Evolutionary conservation across 768 basidiomycete genomes (phyloP).

Genomic region (Tricholoma bakamatsutake): DNA sequence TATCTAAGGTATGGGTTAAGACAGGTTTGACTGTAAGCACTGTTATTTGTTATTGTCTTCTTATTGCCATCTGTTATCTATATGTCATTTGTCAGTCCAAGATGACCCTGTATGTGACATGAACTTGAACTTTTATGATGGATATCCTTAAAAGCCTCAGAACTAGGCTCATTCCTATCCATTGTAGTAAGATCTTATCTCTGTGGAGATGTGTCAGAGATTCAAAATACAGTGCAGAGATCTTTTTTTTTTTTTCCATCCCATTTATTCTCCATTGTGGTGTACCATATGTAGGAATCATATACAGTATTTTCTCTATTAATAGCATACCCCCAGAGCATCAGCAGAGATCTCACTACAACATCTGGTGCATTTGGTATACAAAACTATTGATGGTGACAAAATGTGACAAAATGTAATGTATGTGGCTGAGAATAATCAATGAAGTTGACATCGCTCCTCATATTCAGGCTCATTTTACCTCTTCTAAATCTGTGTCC

Average conservation of each 20-base stretch:
- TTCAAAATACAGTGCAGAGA: background rate
- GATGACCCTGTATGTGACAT: background rate
- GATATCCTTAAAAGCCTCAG: background rate
- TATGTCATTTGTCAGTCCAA: background rate
- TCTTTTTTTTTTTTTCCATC: no score
- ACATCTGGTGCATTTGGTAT: background rate
- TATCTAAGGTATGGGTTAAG: no score
- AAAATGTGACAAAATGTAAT: background rate
- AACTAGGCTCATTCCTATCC: no score
- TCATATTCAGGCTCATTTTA: background rate
- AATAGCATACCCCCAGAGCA: no score
- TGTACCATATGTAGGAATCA: no score
- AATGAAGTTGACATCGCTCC: background rate
- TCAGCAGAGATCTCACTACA: background rate
- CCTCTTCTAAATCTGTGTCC: background rate
- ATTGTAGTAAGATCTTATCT: no score
- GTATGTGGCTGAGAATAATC: background rate
- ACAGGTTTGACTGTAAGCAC: no score
- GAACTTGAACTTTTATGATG: no score
- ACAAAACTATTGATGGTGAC: background rate
- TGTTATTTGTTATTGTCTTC: no score
- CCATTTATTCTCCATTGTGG: no score
- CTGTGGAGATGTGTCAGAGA: background rate
- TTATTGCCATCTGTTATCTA: background rate
- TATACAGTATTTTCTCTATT: no score